phyloP scores from a whole-genome alignment of 805 yeast species.

The Kazachstania viticola region DNA sequence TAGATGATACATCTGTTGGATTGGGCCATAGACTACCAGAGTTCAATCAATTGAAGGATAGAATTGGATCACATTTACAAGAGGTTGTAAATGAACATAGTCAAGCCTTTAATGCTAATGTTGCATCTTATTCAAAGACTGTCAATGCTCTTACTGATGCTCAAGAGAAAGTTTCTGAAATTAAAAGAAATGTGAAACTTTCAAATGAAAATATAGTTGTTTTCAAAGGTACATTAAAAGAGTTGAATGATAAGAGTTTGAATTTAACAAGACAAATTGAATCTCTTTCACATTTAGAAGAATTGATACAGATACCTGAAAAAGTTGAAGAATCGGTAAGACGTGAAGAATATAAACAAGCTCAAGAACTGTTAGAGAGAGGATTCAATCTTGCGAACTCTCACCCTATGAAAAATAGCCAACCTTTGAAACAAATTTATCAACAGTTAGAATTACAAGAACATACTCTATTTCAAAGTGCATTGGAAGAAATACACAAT shows the following conservation, averaged over 20 bases:
- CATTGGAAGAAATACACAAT: constrained; percentile 65
- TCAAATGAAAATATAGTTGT: constrained; percentile 41
- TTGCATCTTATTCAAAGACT: constrained; percentile 73
- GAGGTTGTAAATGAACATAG: constrained; percentile 69
- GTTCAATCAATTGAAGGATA: constrained; percentile 47
- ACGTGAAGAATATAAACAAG: constrained; percentile 58
- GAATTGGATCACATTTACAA: constrained; percentile 47
- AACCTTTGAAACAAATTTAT: constrained; percentile 40
- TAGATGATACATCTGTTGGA: constrained; percentile 88
- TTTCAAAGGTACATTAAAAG: constrained; percentile 46
- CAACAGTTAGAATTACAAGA: constrained; percentile 45
- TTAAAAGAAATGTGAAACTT: constrained; percentile 37
- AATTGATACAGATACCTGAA: constrained; percentile 46
- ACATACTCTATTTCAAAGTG: constrained; percentile 51
- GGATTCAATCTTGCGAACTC: constrained; percentile 37
- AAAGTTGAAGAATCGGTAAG: constrained; percentile 54
- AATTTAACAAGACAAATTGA: constrained; percentile 60
- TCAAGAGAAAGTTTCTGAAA: constrained; percentile 41
- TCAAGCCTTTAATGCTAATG: constrained; percentile 73
- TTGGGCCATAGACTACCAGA: constrained; percentile 62
- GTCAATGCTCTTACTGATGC: constrained; percentile 53
- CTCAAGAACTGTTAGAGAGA: constrained; percentile 41
- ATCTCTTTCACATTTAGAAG: constrained; percentile 54
- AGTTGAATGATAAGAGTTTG: constrained; percentile 50
- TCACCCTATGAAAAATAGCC: constrained; percentile 45